A percentile compares a stretch with the other conserved stretches of the same genome.
These are phyloP conservation scores for Corynascus novoguineensis DNA, from an alignment of 495 filamentous ascomycete genomes.

Conservation along the genomic window DNA sequence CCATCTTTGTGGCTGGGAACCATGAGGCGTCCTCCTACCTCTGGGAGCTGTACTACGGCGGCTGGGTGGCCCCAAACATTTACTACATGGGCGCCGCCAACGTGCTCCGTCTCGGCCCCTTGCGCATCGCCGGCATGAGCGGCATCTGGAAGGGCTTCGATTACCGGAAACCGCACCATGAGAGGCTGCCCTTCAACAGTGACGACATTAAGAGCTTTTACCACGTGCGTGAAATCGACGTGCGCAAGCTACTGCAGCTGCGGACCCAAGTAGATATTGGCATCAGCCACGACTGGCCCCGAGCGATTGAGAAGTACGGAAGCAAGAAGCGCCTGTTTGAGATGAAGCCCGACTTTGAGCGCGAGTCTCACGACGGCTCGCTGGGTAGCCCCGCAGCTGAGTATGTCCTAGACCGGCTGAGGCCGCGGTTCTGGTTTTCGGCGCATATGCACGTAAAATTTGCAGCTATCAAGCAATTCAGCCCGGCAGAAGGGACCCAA, in stretches of 20 bases:
- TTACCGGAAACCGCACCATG: conserved; percentile 73
- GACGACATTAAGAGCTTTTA: conserved; percentile 74
- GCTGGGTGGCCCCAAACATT: conserved; percentile 94
- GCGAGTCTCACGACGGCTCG: conserved; percentile 64
- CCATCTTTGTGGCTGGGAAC: conserved; percentile 89
- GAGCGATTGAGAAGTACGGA: conserved; percentile 68
- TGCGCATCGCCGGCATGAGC: conserved; percentile 84
- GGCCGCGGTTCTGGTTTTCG: conserved; percentile 87
- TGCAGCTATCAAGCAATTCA: conserved; percentile 63
- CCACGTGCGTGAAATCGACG: conserved; percentile 84
- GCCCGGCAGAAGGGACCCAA: conserved; percentile 18
- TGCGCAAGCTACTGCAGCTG: conserved; percentile 81
- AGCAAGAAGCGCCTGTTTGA: conserved; percentile 57
- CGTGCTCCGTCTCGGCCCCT: conserved; percentile 69
- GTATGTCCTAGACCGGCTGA: conserved; percentile 70
- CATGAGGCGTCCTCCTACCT: conserved; percentile 86
- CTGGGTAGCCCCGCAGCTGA: conserved; percentile 74
- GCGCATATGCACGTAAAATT: conserved; percentile 90
- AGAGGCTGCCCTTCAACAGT: conserved; percentile 76
- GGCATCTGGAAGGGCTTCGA: conserved; percentile 90
- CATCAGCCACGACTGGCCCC: conserved; percentile 93
- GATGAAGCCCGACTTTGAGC: conserved; percentile 64
- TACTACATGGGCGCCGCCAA: conserved; percentile 94
- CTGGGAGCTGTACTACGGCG: conserved; percentile 89
- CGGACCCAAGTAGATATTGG: conserved; percentile 80